Evolutionary conservation across 2,329 filamentous ascomycete genomes (phyloP).

Genomic region (Aaosphaeria pasadenensis): DNA sequence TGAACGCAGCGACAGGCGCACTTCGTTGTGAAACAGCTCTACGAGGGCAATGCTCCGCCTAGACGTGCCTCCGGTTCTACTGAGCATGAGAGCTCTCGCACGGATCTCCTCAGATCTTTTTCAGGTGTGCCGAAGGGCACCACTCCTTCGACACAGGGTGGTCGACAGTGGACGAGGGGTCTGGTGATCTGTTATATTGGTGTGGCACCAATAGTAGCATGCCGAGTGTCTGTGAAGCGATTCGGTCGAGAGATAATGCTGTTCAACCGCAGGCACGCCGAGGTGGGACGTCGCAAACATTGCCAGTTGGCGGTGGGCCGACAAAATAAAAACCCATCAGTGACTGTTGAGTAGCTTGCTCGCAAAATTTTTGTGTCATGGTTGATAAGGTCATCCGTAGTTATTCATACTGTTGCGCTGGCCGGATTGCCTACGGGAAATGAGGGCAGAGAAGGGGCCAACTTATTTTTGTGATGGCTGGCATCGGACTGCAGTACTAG

Average conservation of each 20-base stretch:
- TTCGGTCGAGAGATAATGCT: constrained; percentile 3
- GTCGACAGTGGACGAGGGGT: constrained; percentile 3
- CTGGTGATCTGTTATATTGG: constrained; percentile 4
- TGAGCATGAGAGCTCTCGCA: constrained; percentile 10
- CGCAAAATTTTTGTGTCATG: too few species aligned
- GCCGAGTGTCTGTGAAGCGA: constrained; percentile 1
- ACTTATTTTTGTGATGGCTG: too few species aligned
- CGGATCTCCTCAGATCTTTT: constrained; percentile 26
- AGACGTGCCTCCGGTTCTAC: constrained; percentile 7
- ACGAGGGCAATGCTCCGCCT: constrained; percentile 10
- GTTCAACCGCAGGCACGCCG: constrained; percentile 1
- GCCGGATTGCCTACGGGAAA: too few species aligned
- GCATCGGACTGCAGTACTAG: too few species aligned
- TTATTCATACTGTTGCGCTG: too few species aligned
- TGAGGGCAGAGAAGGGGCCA: too few species aligned
- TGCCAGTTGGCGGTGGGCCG: constrained; percentile 6
- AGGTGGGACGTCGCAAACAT: constrained; percentile 7
- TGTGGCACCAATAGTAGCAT: constrained; percentile 4
- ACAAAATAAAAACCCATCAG: constrained; percentile 11
- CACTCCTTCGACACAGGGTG: constrained; percentile 2
- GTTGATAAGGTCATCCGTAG: too few species aligned
- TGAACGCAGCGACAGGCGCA: constrained; percentile 6
- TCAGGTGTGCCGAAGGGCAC: constrained; percentile 5
- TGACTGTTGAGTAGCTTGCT: too few species aligned
- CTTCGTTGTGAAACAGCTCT: constrained; percentile 6